A percentile compares a stretch with the other conserved stretches of the same genome.
These are phyloP conservation scores for Didymellaceae sp. DNA, from an alignment of 2,329 filamentous ascomycete genomes.

Conservation along the genomic window DNA sequence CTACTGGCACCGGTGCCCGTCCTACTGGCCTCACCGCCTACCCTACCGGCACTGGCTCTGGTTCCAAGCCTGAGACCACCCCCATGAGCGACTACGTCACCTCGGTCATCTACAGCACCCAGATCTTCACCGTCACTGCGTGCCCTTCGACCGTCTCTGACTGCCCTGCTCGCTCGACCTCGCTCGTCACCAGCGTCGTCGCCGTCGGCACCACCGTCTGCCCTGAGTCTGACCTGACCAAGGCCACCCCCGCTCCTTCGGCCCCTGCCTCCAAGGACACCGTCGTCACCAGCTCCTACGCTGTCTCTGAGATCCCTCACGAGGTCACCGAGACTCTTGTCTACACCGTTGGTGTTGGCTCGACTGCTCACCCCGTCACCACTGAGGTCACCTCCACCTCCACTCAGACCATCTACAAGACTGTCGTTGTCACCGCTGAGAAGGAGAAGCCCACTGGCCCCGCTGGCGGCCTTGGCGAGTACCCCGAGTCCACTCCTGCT, in stretches of 20 bases:
- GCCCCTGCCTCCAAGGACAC: slow-evolving; percentile 18
- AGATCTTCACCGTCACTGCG: slow-evolving; percentile 50
- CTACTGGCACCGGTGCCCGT: slow-evolving; percentile 46
- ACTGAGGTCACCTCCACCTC: slow-evolving; percentile 41
- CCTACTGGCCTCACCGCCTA: slow-evolving; percentile 32
- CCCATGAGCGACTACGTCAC: slow-evolving; percentile 47
- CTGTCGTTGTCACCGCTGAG: slow-evolving; percentile 41
- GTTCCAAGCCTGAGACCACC: slow-evolving; percentile 47
- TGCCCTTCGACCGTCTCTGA: slow-evolving; percentile 46
- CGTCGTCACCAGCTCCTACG: slow-evolving; percentile 26
- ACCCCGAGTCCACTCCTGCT: not conserved
- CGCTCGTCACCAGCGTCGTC: slow-evolving; percentile 50
- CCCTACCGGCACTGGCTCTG: slow-evolving; percentile 21
- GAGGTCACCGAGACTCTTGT: slow-evolving; percentile 52
- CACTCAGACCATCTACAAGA: slow-evolving; percentile 44
- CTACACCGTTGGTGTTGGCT: slow-evolving; percentile 51
- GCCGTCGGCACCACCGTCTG: slow-evolving; percentile 54
- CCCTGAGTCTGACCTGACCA: slow-evolving; percentile 34
- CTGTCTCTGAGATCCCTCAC: slow-evolving; percentile 38
- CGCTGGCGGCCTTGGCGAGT: slow-evolving; percentile 13
- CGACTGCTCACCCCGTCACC: slow-evolving; percentile 55
- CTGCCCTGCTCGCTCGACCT: slow-evolving; percentile 47
- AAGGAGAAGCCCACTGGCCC: slow-evolving; percentile 25
- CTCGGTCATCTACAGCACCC: slow-evolving; percentile 54
- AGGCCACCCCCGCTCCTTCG: slow-evolving; percentile 21